Evolutionary conservation across 352 stramenopile species (phyloP), one percentile per base, ranked within the genome.

Genomic region (Globisporangium heterothallicum): DNA sequence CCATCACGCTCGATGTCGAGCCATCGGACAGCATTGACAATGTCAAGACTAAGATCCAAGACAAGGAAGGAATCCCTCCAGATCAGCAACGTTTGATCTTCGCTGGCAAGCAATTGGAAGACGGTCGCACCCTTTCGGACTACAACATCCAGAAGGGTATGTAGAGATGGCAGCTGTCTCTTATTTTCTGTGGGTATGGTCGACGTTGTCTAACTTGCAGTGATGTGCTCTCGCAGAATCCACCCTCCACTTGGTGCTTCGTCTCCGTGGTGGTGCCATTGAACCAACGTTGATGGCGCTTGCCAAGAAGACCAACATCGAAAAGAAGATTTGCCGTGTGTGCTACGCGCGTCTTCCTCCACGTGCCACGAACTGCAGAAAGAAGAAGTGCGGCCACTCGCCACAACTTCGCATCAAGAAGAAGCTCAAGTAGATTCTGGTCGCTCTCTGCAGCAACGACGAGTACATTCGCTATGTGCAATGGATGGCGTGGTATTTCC

Each of bases 381-480:
- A 99, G 96, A 99, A 99, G 90, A 99, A 99, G 92, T 99, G 97
- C 71, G 97, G 97, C 70, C 97, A 99, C 88, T 99, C 96, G 61
- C 97, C 95, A 71, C 97, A 99, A 86, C 88, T 99, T 61, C 94
- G 97, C 72, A 95, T 98, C 74, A 99, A 99, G 97, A 99, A 99
- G 90, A 99, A 99, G 89, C 88, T 99, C 64, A 99, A 99, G 86
- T 99, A 99, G 96, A 83, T 50, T 40, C 42, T 29, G 55, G 14
- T 48, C 25, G 35, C 27, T 41, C 24, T 35, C 14, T 30, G 34
- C 25, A 49, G 43, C 43, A 35, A 18, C 22, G 21, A 41, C 53
- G 51, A 50, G 27, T 22, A 41, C n/a, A n/a, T n/a, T n/a, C n/a
- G n/a, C n/a, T n/a, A n/a, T 46, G 41, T 46, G 19, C 18, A 45